phyloP scores from a whole-genome alignment of 129 eudicot species.

The Pittosporum tobira region DNA sequence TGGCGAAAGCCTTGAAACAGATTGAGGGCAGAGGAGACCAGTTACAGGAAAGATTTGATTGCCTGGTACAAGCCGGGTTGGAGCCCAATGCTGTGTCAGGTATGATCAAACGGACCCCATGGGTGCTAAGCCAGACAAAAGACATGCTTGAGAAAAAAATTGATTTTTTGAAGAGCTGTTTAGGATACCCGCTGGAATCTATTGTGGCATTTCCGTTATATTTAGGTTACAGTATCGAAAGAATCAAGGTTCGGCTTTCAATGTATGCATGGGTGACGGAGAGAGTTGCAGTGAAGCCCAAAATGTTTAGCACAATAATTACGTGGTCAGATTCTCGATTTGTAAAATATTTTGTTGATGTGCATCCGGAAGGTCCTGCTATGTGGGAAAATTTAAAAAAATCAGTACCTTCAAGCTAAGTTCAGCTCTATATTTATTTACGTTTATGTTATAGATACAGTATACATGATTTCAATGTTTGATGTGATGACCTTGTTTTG shows the following conservation, averaged over 20 bases:
- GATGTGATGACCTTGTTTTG: background rate
- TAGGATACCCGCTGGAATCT: constrained; percentile 59
- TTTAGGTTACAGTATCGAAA: constrained; percentile 53
- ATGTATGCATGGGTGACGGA: constrained; percentile 64
- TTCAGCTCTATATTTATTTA: background rate
- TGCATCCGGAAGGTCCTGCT: constrained; percentile 57
- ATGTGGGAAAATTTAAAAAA: constrained; percentile 50
- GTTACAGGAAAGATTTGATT: constrained; percentile 70
- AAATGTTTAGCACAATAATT: constrained; percentile 51
- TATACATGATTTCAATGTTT: background rate
- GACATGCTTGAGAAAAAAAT: constrained; percentile 54
- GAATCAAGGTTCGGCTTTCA: constrained; percentile 44
- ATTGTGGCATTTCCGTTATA: constrained; percentile 62
- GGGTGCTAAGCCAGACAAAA: constrained; percentile 48
- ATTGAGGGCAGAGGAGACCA: constrained; percentile 81
- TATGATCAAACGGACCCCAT: constrained; percentile 58
- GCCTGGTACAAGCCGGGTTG: constrained; percentile 64
- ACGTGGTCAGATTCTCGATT: constrained; percentile 63
- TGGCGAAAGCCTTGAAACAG: constrained; percentile 51
- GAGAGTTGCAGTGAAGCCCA: constrained; percentile 55
- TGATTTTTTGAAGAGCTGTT: constrained; percentile 33
- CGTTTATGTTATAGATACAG: background rate
- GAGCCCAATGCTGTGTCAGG: constrained; percentile 44
- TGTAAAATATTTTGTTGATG: constrained; percentile 49
- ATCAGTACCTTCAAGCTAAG: constrained; percentile 21